Conservation (phyloP, 257 asterid genomes). For the Fraxinus pennsylvanica region DNA sequence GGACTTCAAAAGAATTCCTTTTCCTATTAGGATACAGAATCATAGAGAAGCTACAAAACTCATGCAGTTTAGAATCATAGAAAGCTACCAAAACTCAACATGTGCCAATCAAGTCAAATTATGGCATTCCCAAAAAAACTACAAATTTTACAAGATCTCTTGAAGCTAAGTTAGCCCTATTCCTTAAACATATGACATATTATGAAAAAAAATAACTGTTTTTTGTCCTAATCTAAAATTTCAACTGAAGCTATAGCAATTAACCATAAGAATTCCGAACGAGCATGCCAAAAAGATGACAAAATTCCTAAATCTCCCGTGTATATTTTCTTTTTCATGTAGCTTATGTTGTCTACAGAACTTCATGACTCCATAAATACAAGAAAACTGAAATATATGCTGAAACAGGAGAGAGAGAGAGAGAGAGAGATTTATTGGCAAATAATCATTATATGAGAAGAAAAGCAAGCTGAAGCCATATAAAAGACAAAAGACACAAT, state of each 20-base stretch:
- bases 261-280: background rate
- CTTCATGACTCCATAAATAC: too few species aligned
- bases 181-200: too few species aligned
- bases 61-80: too few species aligned
- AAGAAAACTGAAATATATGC: too few species aligned
- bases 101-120: background rate
- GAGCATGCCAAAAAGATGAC: background rate
- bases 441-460: slow-evolving; percentile 1
- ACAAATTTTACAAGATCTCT: too few species aligned
- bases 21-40: background rate
- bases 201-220: background rate
- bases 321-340: too few species aligned
- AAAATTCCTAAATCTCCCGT: background rate
- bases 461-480: background rate
- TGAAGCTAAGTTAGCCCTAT: too few species aligned
- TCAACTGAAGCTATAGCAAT: too few species aligned
- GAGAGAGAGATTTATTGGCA: background rate
- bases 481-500: background rate
- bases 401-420: too few species aligned
- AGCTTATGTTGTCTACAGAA: too few species aligned
- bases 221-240: slow-evolving; percentile 4
- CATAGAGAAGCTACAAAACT: background rate
- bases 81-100: too few species aligned
- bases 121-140: background rate
- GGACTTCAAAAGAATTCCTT: background rate